These are phyloP conservation scores for Triangularia setosa DNA, from an alignment of 2,329 filamentous ascomycete genomes.

Conservation along the genomic window DNA sequence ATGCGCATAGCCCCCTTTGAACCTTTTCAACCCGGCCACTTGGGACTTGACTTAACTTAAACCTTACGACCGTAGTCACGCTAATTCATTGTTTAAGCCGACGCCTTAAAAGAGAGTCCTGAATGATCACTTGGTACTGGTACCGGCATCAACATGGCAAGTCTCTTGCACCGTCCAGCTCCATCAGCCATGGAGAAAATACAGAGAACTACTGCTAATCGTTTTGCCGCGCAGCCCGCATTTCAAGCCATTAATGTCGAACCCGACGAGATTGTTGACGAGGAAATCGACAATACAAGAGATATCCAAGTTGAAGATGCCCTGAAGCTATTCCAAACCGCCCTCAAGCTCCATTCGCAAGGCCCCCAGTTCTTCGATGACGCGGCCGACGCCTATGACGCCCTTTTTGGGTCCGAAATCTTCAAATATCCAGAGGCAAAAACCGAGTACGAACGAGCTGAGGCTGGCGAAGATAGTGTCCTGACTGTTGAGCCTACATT, in stretches of 20 bases:
- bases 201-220: not conserved
- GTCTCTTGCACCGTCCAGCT: not conserved
- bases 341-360: conserved; percentile 86
- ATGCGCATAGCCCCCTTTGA: not conserved
- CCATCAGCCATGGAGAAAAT: not conserved
- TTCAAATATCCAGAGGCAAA: conserved; percentile 86
- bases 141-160: not conserved
- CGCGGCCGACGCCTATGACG: conserved; percentile 76
- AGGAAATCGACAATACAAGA: conserved; percentile 91
- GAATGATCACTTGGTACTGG: not conserved
- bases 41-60: not conserved
- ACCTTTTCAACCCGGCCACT: not conserved
- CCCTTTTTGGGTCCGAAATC: conserved; percentile 86
- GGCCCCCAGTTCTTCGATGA: conserved; percentile 71
- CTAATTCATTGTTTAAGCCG: not conserved
- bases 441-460: conserved; percentile 76
- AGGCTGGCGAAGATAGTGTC: conserved; percentile 49
- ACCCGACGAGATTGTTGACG: conserved; percentile 82
- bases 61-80: not conserved
- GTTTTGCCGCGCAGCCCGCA: conserved; percentile 44
- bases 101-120: not conserved
- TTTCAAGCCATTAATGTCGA: conserved; percentile 93
- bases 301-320: conserved; percentile 97
- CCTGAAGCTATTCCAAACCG: conserved; percentile 87
- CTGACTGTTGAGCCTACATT: conserved; percentile 46